Evolutionary conservation across 345 rosid species (phyloP).

Genomic region (Chamaenerion angustifolium): DNA sequence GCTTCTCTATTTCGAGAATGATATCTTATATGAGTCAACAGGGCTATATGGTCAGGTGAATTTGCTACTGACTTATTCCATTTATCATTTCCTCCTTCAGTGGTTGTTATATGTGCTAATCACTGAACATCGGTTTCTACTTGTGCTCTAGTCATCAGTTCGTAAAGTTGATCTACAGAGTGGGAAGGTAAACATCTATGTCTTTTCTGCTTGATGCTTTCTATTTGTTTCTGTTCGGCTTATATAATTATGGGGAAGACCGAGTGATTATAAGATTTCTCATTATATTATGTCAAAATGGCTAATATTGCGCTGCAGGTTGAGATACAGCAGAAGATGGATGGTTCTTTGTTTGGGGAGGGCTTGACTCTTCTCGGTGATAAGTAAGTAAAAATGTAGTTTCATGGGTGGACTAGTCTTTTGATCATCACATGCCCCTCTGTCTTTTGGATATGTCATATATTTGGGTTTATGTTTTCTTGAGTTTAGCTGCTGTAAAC

Average conservation of each 20-base stretch:
- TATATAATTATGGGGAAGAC: background rate
- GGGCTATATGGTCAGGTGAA: constrained; percentile 48
- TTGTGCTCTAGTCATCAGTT: constrained; percentile 55
- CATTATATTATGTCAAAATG: background rate
- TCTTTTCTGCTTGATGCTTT: background rate
- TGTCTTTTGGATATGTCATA: background rate
- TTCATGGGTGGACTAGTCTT: too few relatives aligned
- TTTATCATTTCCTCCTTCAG: background rate
- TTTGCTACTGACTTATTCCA: background rate
- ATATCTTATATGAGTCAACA: constrained; percentile 72
- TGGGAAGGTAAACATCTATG: constrained; percentile 47
- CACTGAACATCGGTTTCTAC: background rate
- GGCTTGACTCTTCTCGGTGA: constrained; percentile 78
- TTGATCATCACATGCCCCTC: background rate
- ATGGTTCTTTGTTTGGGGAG: constrained; percentile 52
- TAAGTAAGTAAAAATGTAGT: constrained; percentile 29
- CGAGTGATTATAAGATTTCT: background rate
- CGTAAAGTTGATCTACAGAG: constrained; percentile 58
- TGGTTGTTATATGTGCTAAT: background rate
- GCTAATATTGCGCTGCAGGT: constrained; percentile 25
- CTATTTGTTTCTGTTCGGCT: background rate
- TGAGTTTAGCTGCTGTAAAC: background rate
- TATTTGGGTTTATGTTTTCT: background rate
- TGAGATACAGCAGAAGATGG: constrained; percentile 45
- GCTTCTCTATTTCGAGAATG: constrained; percentile 62